Conservation (phyloP, 345 rosid genomes). For the Boechera retrofracta region DNA sequence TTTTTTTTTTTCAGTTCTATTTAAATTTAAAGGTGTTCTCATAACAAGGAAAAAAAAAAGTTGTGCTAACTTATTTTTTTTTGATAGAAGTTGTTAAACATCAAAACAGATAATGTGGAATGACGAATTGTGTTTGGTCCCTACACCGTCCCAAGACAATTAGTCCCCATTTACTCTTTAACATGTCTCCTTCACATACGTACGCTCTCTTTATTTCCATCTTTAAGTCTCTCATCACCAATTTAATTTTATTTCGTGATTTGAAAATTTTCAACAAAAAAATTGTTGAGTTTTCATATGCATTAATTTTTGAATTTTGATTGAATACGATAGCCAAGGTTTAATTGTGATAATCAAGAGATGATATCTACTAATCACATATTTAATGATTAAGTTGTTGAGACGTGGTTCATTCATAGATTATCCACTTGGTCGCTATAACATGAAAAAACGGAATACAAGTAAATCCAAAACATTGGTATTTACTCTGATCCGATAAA, state of each 20-base stretch:
- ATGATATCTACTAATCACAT: background rate
- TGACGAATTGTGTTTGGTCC: conserved; percentile 35
- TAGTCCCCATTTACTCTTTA: conserved; percentile 42
- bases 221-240: conserved; percentile 11
- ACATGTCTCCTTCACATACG: conserved; percentile 34
- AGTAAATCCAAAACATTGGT: background rate
- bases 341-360: background rate
- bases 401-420: conserved; percentile 9
- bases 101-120: conserved; percentile 25
- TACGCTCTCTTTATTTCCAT: conserved; percentile 31
- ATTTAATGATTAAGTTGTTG: background rate
- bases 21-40: background rate
- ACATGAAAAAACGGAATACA: background rate
- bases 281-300: background rate
- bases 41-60: background rate
- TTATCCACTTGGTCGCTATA: conserved; percentile 4
- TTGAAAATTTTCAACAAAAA: background rate
- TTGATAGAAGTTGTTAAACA: conserved; percentile 23
- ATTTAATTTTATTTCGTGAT: background rate
- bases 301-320: background rate
- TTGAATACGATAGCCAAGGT: conserved; percentile 4
- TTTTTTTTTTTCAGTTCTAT: background rate
- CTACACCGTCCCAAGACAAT: conserved; percentile 39
- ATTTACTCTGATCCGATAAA: conserved; percentile 14
- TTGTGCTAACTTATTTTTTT: background rate